These are phyloP conservation scores for Fusarium domesticum DNA, from an alignment of 2,329 filamentous ascomycete species.

Conservation along the genomic window DNA sequence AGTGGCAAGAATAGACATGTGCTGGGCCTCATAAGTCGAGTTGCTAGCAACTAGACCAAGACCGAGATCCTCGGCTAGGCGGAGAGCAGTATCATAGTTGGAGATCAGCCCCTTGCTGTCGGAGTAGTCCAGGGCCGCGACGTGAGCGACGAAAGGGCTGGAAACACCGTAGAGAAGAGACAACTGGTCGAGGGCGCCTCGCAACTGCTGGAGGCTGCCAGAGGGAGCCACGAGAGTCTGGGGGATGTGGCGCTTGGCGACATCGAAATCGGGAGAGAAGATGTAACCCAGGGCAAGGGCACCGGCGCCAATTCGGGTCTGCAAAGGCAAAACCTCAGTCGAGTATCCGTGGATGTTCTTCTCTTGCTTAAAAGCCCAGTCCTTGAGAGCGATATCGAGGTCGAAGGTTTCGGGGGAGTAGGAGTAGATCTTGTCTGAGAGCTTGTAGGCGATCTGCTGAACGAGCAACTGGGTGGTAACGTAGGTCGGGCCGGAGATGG, in stretches of 20 bases:
- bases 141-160: constrained; percentile 87
- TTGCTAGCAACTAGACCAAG: constrained; percentile 80
- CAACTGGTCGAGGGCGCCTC: constrained; percentile 84
- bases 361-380: constrained; percentile 69
- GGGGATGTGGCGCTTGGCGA: constrained; percentile 85
- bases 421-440: constrained; percentile 96
- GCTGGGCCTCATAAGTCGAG: constrained; percentile 88
- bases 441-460: constrained; percentile 90
- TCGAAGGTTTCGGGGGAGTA: constrained; percentile 95
- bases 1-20: constrained; percentile 89
- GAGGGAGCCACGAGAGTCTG: constrained; percentile 88
- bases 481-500: constrained; percentile 85
- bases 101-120: constrained; percentile 68
- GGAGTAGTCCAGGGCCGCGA: constrained; percentile 86
- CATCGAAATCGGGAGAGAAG: constrained; percentile 94
- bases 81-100: constrained; percentile 80
- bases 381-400: constrained; percentile 76
- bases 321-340: constrained; percentile 74
- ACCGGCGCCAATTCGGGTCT: constrained; percentile 86
- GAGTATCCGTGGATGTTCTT: constrained; percentile 79
- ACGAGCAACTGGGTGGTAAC: constrained; percentile 89
- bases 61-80: constrained; percentile 84
- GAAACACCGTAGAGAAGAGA: constrained; percentile 87
- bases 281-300: constrained; percentile 93
- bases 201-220: constrained; percentile 74